Base-by-base conservation (phyloP, 306 rosid species). In the Hippophae rhamnoides region DNA sequence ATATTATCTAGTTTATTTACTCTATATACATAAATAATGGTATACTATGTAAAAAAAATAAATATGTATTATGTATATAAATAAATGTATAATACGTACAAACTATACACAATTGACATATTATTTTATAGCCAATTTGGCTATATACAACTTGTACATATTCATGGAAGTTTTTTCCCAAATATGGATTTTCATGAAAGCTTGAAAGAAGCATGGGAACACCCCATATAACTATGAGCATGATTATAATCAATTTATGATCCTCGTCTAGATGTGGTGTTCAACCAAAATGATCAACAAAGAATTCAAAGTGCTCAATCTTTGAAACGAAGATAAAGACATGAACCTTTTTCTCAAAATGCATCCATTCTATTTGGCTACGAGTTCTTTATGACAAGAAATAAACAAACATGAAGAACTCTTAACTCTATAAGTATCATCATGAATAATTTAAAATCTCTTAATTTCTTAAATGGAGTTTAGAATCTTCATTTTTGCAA, bases 251-350 rank as follows among this genome's bases (percentile, higher is more conserved):
- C 23, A 18, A 18, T 18, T 18, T 18, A 18, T 56, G 45, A 58
- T 86, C 86, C 60, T 79, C 88, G 3, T 69, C 60, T 2, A 86
- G 87, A 49, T 42, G 42, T 53, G 82, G 82, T 8, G 82, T 79
- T 74, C 95, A 72, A 46, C 86, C 90, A 8, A 83, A 75, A 74
- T 81, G 78, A 73, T 86, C 90, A 60, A 79, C 88, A 81, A 81
- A 70, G 69, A 86, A 86, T 10, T 84, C 90, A 50, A 76, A 86
- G 60, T 81, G 90, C 64, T 83, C 82, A 56, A 79, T 54, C 43
- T 77, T 79, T 5, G 90, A 88, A n/a, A 66, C 73, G 52, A 83
- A 64, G 8, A 80, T 68, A 58, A 61, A 77, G 42, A 47, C 59
- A 57, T 52, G 58, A 66, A 71, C 71, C 1, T 0, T 79, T 69